Conservation (phyloP, 2,329 filamentous ascomycete species). For the Pseudonectria foliicola region DNA sequence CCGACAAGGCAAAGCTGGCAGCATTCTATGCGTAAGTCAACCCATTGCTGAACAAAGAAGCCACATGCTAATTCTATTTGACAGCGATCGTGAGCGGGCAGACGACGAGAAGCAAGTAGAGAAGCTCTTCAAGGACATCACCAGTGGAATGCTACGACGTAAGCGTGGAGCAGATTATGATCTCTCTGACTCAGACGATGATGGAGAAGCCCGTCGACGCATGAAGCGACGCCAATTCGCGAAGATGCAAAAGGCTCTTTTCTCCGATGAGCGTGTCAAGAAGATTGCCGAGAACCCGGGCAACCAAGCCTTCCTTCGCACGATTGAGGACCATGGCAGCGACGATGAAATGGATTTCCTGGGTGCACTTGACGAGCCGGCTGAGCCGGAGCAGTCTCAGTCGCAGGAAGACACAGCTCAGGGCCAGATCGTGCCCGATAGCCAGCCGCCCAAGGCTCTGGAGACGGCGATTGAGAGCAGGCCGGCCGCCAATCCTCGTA, state of each 20-base stretch:
- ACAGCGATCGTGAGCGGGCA: conserved; percentile 68
- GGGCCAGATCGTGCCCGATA: conserved; percentile 39
- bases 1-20: conserved; percentile 73
- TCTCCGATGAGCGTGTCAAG: conserved; percentile 82
- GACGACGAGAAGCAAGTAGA: conserved; percentile 82
- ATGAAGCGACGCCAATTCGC: conserved; percentile 84
- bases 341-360: conserved; percentile 75
- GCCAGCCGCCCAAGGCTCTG: conserved; percentile 39
- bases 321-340: conserved; percentile 74
- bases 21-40: conserved; percentile 80
- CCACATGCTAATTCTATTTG: conserved; percentile 8
- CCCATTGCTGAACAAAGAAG: background rate
- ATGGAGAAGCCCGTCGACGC: conserved; percentile 66
- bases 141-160: conserved; percentile 76
- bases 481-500: conserved; percentile 54
- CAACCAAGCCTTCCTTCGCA: conserved; percentile 81
- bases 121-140: conserved; percentile 89
- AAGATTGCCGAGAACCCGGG: conserved; percentile 86
- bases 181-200: conserved; percentile 86
- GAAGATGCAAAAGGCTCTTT: conserved; percentile 82
- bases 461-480: conserved; percentile 36
- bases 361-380: conserved; percentile 35
- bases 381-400: conserved; percentile 31
- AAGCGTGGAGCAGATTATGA: conserved; percentile 78
- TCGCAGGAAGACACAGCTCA: conserved; percentile 24